Percentiles rank a stretch among this genome's conserved stretches.
phyloP scores from a whole-genome alignment of 805 yeast species.

The Blastobotrys chiropterorum region DNA sequence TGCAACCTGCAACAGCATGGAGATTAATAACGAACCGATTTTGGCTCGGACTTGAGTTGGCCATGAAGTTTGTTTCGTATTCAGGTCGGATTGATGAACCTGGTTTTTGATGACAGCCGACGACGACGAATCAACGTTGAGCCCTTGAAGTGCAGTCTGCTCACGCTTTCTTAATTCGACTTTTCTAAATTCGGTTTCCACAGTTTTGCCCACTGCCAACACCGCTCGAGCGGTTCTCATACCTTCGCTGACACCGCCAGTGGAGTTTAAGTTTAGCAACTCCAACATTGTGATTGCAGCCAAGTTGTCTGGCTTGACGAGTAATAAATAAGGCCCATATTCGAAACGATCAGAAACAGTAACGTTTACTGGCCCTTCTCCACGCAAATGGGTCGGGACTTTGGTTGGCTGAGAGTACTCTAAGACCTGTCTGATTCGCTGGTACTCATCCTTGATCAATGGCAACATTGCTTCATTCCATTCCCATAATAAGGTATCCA shows the following conservation, averaged over 20 bases:
- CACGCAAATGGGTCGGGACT: conserved; percentile 20
- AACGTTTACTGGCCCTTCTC: conserved; percentile 13
- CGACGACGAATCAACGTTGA: conserved; percentile 39
- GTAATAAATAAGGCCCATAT: conserved; percentile 70
- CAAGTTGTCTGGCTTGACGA: conserved; percentile 74
- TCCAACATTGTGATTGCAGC: conserved; percentile 82
- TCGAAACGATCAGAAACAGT: conserved; percentile 26
- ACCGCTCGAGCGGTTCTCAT: conserved; percentile 81
- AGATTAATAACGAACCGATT: conserved; percentile 73
- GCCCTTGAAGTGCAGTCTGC: conserved; percentile 44
- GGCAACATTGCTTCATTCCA: conserved; percentile 80
- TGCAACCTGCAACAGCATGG: conserved; percentile 74
- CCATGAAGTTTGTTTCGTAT: conserved; percentile 38
- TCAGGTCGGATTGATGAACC: conserved; percentile 29
- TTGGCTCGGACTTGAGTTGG: conserved; percentile 55
- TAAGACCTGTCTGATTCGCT: conserved; percentile 43
- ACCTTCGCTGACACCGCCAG: conserved; percentile 70
- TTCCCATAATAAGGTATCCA: conserved; percentile 71
- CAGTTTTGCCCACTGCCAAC: conserved; percentile 70
- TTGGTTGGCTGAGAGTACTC: conserved; percentile 18
- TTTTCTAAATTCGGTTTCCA: conserved; percentile 67
- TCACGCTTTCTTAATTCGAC: conserved; percentile 8
- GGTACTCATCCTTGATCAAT: conserved; percentile 58
- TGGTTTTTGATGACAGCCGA: conserved; percentile 28
- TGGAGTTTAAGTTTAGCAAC: conserved; percentile 62